Conservation (phyloP, 495 filamentous ascomycete genomes). For the Hypoxylon intermedium region DNA sequence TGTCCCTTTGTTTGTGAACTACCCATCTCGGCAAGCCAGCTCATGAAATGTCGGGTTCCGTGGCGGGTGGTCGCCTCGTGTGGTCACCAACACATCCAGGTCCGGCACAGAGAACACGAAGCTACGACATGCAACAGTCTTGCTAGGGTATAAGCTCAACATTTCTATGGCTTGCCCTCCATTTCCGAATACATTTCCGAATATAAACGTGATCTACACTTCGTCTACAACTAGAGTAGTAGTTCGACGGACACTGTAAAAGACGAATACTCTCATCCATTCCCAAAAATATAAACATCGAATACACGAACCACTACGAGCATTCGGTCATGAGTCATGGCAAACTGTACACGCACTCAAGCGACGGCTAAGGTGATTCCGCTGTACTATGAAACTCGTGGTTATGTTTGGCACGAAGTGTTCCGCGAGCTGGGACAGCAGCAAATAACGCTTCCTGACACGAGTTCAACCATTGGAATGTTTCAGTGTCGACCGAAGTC, state of each 20-base stretch:
- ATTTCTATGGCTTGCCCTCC: too few relatives aligned
- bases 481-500: conserved; percentile 32
- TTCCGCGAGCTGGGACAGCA: conserved; percentile 1
- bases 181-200: too few relatives aligned
- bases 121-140: neutral
- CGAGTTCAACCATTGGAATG: conserved; percentile 24
- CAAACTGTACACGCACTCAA: neutral
- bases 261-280: too few relatives aligned
- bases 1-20: conserved; percentile 7
- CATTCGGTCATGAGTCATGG: too few relatives aligned
- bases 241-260: too few relatives aligned
- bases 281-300: too few relatives aligned
- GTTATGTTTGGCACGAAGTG: neutral
- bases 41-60: conserved; percentile 24
- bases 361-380: neutral
- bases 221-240: too few relatives aligned
- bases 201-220: too few relatives aligned
- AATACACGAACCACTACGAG: too few relatives aligned
- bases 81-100: conserved; percentile 13
- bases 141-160: neutral
- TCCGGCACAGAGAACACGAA: neutral
- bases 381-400: too few relatives aligned
- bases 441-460: conserved; percentile 35
- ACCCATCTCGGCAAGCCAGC: conserved; percentile 11
- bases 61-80: conserved; percentile 9